Evolutionary conservation across 192 early-diverging fungal species (phyloP).

Genomic region (Backusella macrospora): DNA sequence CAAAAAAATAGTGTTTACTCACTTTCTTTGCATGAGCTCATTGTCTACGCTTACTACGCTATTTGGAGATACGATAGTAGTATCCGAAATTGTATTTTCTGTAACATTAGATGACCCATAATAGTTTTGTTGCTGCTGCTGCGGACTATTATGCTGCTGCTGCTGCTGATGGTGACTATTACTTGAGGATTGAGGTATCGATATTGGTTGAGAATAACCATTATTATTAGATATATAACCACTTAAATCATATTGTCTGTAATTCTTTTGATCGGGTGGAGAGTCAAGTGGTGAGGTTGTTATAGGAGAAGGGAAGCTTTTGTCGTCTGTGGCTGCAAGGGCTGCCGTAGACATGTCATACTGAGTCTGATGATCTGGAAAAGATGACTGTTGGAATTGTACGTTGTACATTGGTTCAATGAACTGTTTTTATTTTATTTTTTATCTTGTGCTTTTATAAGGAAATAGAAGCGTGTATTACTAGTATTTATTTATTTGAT

Average conservation of each 20-base stretch:
- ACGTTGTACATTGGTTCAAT: conserved; percentile 17
- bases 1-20: too few relatives aligned
- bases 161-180: conserved; percentile 15
- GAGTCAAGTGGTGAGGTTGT: conserved; percentile 33
- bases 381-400: conserved; percentile 19
- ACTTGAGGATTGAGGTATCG: not conserved
- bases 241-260: conserved; percentile 3
- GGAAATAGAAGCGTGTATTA: not conserved
- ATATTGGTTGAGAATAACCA: too few relatives aligned
- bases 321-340: not conserved
- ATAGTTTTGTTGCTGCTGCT: not conserved
- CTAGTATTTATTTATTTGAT: too few relatives aligned
- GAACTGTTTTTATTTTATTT: not conserved
- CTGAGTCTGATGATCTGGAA: conserved; percentile 17
- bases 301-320: conserved; percentile 31
- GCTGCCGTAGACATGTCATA: conserved; percentile 10
- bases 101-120: conserved; percentile 10
- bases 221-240: not conserved
- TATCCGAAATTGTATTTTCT: conserved; percentile 6
- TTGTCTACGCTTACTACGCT: conserved; percentile 25
- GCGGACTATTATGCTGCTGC: conserved; percentile 6
- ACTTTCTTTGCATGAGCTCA: conserved; percentile 33
- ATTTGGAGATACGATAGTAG: conserved; percentile 28
- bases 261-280: conserved; percentile 24
- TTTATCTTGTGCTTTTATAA: not conserved